Evolutionary conservation across 192 early-diverging fungal genomes (phyloP).

Genomic region (Coemansia sp.): DNA sequence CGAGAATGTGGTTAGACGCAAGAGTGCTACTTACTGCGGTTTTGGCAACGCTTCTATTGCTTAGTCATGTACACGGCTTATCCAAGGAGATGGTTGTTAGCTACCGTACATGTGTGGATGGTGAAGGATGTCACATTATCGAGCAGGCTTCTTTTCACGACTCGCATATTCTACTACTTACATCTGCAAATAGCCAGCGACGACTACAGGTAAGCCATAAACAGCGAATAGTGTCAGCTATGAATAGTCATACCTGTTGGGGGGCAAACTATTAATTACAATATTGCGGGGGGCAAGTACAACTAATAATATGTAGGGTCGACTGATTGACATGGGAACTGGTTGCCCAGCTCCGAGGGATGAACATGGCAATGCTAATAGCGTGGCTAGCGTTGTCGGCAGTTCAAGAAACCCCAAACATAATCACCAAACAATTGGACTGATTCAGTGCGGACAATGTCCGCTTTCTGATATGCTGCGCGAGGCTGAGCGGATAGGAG

Average conservation of each 20-base stretch:
- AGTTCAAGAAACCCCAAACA: not conserved
- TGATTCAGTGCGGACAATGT: constrained; percentile 43
- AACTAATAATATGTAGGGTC: constrained; percentile 25
- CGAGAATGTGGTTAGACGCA: no score
- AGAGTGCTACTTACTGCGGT: no score
- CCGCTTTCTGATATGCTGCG: constrained; percentile 30
- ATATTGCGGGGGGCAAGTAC: not conserved
- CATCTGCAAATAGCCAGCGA: constrained; percentile 23
- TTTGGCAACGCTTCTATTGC: constrained; percentile 12
- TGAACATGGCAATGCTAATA: not conserved
- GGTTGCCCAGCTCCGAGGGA: constrained; percentile 10
- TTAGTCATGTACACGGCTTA: constrained; percentile 10
- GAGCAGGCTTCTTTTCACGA: constrained; percentile 38
- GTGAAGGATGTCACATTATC: constrained; percentile 46
- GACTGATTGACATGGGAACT: constrained; percentile 26
- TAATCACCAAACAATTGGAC: constrained; percentile 21
- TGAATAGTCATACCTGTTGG: not conserved
- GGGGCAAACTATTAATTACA: not conserved
- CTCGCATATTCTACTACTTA: constrained; percentile 37
- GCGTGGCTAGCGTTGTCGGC: not conserved
- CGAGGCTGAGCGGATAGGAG: constrained; percentile 23
- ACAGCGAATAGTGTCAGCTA: not conserved
- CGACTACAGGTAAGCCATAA: constrained; percentile 31
- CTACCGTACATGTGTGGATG: constrained; percentile 36
- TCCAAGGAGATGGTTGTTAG: constrained; percentile 41